These are phyloP conservation scores for Artemisia tridentata DNA, from an alignment of 129 eudicot species.

Conservation along the genomic window DNA sequence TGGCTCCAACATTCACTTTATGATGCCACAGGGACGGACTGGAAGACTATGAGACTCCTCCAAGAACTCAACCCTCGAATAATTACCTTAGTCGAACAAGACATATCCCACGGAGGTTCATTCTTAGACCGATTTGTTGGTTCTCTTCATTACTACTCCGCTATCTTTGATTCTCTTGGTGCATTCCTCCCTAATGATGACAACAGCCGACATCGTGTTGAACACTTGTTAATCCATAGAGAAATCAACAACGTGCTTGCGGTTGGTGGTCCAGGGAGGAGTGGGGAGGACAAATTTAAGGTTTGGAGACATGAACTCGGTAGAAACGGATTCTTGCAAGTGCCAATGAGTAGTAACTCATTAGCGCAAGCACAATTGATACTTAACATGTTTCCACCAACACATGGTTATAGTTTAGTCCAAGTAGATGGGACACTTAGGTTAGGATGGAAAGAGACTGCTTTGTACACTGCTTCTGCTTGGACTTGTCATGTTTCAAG, in stretches of 20 bases:
- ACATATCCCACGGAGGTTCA: slow-evolving; percentile 65
- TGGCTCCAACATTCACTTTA: slow-evolving; percentile 84
- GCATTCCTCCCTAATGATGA: slow-evolving; percentile 55
- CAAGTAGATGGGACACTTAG: slow-evolving; percentile 66
- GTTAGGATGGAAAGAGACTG: slow-evolving; percentile 81
- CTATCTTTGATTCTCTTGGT: slow-evolving; percentile 73
- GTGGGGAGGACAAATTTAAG: slow-evolving; percentile 75
- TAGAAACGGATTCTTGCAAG: slow-evolving; percentile 58
- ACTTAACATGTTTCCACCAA: slow-evolving; percentile 63
- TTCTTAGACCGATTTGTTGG: slow-evolving; percentile 81
- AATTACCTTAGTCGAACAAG: slow-evolving; percentile 77
- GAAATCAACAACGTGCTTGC: slow-evolving; percentile 77
- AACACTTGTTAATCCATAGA: slow-evolving; percentile 52
- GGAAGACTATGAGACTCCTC: slow-evolving; percentile 72
- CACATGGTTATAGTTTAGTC: slow-evolving; percentile 59
- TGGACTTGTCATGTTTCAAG: slow-evolving; percentile 68
- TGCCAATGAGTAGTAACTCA: slow-evolving; percentile 69
- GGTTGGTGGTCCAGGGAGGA: slow-evolving; percentile 75
- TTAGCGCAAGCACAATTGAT: slow-evolving; percentile 83
- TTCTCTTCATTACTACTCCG: slow-evolving; percentile 73
- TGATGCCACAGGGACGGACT: slow-evolving; percentile 78
- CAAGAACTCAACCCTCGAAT: slow-evolving; percentile 60
- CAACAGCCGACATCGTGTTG: slow-evolving; percentile 46
- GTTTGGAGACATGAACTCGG: slow-evolving; percentile 65
- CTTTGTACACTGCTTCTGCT: slow-evolving; percentile 80